phyloP scores from a whole-genome alignment of 1,284 basidiomycete species.

The Leccinum fallax region DNA sequence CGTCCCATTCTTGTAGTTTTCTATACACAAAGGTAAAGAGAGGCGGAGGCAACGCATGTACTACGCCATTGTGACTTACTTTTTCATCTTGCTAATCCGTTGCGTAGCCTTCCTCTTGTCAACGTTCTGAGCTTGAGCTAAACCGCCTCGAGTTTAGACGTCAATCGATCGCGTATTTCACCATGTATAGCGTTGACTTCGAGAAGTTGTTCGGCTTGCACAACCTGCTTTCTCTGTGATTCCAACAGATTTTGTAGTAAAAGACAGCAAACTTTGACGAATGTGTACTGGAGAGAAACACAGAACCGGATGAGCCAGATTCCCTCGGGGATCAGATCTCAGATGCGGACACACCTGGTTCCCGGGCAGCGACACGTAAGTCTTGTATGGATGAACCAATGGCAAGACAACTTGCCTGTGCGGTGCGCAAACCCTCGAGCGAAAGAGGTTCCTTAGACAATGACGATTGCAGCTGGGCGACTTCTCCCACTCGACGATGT shows the following conservation, averaged over 20 bases:
- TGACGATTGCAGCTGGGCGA: too few species aligned
- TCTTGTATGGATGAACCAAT: not conserved
- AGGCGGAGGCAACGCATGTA: not conserved
- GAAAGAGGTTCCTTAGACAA: too few species aligned
- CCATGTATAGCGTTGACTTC: constrained; percentile 26
- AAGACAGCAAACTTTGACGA: constrained; percentile 36
- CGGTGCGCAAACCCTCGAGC: too few species aligned
- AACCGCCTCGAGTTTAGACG: constrained; percentile 29
- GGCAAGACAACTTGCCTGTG: too few species aligned
- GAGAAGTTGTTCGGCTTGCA: constrained; percentile 33
- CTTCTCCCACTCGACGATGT: too few species aligned
- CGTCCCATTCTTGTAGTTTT: constrained; percentile 85
- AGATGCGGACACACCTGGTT: constrained; percentile 37
- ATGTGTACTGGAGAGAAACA: constrained; percentile 27
- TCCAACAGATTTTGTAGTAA: constrained; percentile 36
- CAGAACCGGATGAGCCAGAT: not conserved
- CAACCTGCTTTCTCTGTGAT: constrained; percentile 29
- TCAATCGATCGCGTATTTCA: constrained; percentile 32
- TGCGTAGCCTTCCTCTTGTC: constrained; percentile 82
- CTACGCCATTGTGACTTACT: constrained; percentile 50
- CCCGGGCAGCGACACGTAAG: constrained; percentile 27
- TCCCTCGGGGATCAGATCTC: constrained; percentile 7
- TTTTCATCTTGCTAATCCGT: constrained; percentile 88
- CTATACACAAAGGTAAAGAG: constrained; percentile 39
- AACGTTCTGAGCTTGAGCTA: constrained; percentile 38